phyloP scores from a whole-genome alignment of 768 basidiomycete genomes.

The Phlebiopsis gigantea region DNA sequence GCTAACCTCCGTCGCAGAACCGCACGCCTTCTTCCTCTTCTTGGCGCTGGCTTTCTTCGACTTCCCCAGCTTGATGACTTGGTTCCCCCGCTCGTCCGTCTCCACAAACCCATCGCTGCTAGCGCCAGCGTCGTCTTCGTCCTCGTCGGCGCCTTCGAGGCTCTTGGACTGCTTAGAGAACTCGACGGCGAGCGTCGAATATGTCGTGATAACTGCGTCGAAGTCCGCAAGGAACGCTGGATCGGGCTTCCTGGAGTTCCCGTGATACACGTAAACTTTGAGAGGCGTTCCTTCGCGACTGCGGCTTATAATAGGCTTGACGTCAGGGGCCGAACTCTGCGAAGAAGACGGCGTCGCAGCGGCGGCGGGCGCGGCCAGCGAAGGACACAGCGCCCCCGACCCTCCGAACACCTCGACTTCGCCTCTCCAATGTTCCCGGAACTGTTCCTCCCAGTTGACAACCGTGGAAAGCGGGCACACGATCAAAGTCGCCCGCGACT shows the following conservation, averaged over 20 bases:
- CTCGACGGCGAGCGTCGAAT: constrained; percentile 91
- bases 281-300: constrained; percentile 36
- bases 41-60: constrained; percentile 65
- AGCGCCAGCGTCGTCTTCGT: constrained; percentile 64
- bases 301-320: constrained; percentile 14
- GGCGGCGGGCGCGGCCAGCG: constrained; percentile 32
- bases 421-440: constrained; percentile 94
- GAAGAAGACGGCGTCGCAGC: constrained; percentile 11
- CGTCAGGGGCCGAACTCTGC: constrained; percentile 6
- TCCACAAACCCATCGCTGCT: constrained; percentile 59
- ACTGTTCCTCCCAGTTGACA: constrained; percentile 98
- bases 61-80: constrained; percentile 52
- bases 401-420: constrained; percentile 82
- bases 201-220: constrained; percentile 97
- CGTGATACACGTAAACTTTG: constrained; percentile 95
- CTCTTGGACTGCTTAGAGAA: constrained; percentile 84
- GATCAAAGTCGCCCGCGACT: constrained; percentile 89
- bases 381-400: constrained; percentile 40
- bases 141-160: constrained; percentile 49
- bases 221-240: constrained; percentile 87
- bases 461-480: constrained; percentile 96
- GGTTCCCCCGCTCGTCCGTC: constrained; percentile 63
- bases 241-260: constrained; percentile 81
- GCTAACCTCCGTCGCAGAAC: constrained; percentile 38
- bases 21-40: constrained; percentile 50